Evolutionary conservation across 73 alveolate genomes (phyloP).

Genomic region (Tetrahymena borealis): DNA sequence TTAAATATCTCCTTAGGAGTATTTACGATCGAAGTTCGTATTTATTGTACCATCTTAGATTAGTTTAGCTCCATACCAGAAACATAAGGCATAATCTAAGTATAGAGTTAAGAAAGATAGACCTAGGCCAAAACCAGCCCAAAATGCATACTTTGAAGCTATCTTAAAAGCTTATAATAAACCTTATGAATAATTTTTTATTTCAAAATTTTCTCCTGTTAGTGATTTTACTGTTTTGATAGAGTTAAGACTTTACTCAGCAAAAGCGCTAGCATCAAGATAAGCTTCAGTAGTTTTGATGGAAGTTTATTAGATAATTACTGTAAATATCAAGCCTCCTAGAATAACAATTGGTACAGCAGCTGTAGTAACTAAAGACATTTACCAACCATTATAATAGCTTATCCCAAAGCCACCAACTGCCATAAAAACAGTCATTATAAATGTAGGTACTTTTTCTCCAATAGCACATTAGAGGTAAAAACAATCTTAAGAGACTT

Average conservation of each 20-base stretch:
- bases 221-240: slow-evolving; percentile 48
- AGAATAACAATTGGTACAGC: slow-evolving; percentile 10
- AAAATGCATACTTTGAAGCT: not conserved
- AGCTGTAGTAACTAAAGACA: slow-evolving; percentile 52
- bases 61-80: slow-evolving; percentile 44
- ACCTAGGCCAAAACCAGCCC: not conserved
- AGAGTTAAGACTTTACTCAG: slow-evolving; percentile 79
- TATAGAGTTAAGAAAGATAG: slow-evolving; percentile 27
- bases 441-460: slow-evolving; percentile 56
- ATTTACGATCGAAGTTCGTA: slow-evolving; percentile 10
- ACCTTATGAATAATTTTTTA: not conserved
- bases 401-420: slow-evolving; percentile 44
- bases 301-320: slow-evolving; percentile 14
- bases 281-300: slow-evolving; percentile 48
- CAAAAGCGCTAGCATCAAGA: slow-evolving; percentile 62
- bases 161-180: not conserved
- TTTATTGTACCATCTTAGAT: slow-evolving; percentile 19
- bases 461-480: slow-evolving; percentile 72
- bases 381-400: slow-evolving; percentile 54
- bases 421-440: slow-evolving; percentile 49
- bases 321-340: slow-evolving; percentile 29
- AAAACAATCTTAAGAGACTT: slow-evolving; percentile 47
- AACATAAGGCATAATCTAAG: slow-evolving; percentile 29
- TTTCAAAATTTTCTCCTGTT: slow-evolving; percentile 9
- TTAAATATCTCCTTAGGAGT: slow-evolving; percentile 54